Evolutionary conservation across 371 early-diverging fungal genomes (phyloP).

Genomic region (Mucor velutinosus): DNA sequence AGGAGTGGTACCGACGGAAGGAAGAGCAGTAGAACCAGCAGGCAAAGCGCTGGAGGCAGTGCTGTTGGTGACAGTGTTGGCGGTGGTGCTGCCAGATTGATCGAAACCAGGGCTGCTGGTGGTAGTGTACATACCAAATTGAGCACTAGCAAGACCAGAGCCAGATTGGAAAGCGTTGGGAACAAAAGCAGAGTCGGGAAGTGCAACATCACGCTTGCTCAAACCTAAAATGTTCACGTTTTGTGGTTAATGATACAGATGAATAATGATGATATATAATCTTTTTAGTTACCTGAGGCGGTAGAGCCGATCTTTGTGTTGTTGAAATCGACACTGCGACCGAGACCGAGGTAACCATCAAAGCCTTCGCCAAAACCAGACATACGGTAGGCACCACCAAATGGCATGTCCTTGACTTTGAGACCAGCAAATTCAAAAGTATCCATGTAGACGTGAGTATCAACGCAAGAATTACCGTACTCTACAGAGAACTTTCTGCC

Average conservation of each 20-base stretch:
- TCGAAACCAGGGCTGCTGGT: constrained; percentile 24
- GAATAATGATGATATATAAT: constrained; percentile 1
- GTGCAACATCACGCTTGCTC: constrained; percentile 27
- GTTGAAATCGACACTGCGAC: constrained; percentile 42
- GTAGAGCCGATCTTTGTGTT: constrained; percentile 23
- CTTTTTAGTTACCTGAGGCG: constrained; percentile 8
- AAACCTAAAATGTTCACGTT: constrained; percentile 16
- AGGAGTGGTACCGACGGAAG: constrained; percentile 1
- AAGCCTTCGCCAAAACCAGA: constrained; percentile 47
- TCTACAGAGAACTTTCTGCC: constrained; percentile 44
- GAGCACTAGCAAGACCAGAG: constrained; percentile 37
- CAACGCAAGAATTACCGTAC: constrained; percentile 47
- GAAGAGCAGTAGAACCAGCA: constrained; percentile 3
- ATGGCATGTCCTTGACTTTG: constrained; percentile 39
- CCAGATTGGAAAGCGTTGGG: constrained; percentile 44
- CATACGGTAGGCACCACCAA: constrained; percentile 52
- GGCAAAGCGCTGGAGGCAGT: not conserved
- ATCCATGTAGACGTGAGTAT: constrained; percentile 43
- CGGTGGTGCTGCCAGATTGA: constrained; percentile 17
- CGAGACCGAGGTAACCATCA: constrained; percentile 53
- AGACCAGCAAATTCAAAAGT: constrained; percentile 43
- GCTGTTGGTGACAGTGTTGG: not conserved
- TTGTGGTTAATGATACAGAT: not conserved
- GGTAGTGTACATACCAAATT: constrained; percentile 47
- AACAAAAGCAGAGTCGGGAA: constrained; percentile 39